Percentiles rank a stretch among this genome's conserved stretches.
These are phyloP conservation scores for Botrytis pseudocinerea DNA, from an alignment of 2,329 filamentous ascomycete genomes.

Conservation along the genomic window DNA sequence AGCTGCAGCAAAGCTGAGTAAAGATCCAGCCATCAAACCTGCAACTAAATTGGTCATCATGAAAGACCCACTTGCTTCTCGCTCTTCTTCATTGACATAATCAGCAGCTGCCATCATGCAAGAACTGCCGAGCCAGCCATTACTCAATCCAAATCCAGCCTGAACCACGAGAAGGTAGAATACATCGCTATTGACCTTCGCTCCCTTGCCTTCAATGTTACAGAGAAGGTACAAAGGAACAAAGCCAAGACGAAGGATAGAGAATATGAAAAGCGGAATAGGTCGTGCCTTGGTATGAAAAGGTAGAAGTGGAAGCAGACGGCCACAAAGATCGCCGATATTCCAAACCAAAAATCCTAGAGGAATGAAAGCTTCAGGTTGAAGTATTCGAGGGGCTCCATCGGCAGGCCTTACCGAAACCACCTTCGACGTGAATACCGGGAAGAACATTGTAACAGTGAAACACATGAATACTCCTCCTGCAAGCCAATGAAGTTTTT, in stretches of 20 bases:
- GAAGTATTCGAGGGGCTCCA: slow-evolving; percentile 59
- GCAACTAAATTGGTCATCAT: slow-evolving; percentile 90
- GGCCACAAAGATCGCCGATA: slow-evolving; percentile 76
- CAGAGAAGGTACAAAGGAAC: slow-evolving; percentile 87
- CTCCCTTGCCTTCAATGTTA: slow-evolving; percentile 78
- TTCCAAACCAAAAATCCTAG: slow-evolving; percentile 95
- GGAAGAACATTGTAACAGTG: slow-evolving; percentile 87
- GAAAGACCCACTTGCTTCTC: slow-evolving; percentile 87
- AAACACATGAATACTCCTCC: slow-evolving; percentile 81
- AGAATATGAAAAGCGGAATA: slow-evolving; percentile 63
- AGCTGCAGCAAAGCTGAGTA: slow-evolving; percentile 79
- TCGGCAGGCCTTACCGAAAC: slow-evolving; percentile 47
- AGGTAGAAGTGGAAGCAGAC: slow-evolving; percentile 64
- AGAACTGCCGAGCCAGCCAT: slow-evolving; percentile 81
- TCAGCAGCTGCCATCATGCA: slow-evolving; percentile 89
- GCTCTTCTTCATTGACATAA: slow-evolving; percentile 79
- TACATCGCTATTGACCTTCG: slow-evolving; percentile 72
- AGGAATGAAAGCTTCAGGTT: slow-evolving; percentile 79
- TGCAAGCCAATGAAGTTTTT: slow-evolving; percentile 77
- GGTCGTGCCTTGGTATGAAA: slow-evolving; percentile 63
- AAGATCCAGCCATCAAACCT: slow-evolving; percentile 80
- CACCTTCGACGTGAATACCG: slow-evolving; percentile 80
- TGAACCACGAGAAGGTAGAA: slow-evolving; percentile 89
- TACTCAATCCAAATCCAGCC: slow-evolving; percentile 77
- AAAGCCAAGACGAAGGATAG: slow-evolving; percentile 66